Percentiles rank a stretch among this genome's conserved stretches.
phyloP scores from a whole-genome alignment of 2,329 filamentous ascomycete species.

The Colletotrichum tofieldiae region DNA sequence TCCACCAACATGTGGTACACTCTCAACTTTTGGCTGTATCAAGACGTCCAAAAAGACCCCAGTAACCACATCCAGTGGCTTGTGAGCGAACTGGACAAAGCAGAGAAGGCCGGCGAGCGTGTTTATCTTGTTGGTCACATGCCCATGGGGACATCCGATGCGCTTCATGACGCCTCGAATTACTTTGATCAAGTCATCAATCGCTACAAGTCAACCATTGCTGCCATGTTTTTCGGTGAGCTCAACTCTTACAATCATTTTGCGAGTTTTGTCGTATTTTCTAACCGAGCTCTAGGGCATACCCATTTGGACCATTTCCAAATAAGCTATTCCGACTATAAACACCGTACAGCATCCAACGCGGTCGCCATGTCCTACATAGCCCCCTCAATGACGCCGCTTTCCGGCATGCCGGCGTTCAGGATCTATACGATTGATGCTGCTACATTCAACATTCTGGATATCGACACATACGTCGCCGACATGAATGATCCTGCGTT shows the following conservation, averaged over 20 bases:
- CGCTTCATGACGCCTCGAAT: constrained; percentile 67
- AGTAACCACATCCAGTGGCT: constrained; percentile 69
- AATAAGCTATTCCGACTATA: constrained; percentile 67
- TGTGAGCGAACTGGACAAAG: constrained; percentile 65
- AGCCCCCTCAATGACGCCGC: constrained; percentile 69
- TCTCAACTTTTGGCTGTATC: constrained; percentile 71
- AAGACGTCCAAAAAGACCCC: constrained; percentile 66
- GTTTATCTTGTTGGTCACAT: constrained; percentile 74
- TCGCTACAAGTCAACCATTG: constrained; percentile 68
- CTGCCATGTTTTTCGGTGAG: constrained; percentile 67
- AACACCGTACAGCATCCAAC: constrained; percentile 55
- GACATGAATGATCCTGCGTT: constrained; percentile 64
- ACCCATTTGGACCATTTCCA: constrained; percentile 72
- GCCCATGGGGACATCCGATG: constrained; percentile 65
- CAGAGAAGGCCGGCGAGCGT: constrained; percentile 66
- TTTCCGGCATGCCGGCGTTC: constrained; percentile 70
- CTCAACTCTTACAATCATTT: not conserved
- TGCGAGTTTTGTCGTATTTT: not conserved
- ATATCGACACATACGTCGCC: constrained; percentile 68
- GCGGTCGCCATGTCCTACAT: constrained; percentile 69
- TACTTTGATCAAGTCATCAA: constrained; percentile 69
- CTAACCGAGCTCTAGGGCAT: constrained; percentile 53
- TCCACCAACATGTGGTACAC: constrained; percentile 74
- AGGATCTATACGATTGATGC: constrained; percentile 73
- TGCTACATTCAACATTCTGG: constrained; percentile 68